Conservation (phyloP, 768 basidiomycete species). For the Collybia nuda region DNA sequence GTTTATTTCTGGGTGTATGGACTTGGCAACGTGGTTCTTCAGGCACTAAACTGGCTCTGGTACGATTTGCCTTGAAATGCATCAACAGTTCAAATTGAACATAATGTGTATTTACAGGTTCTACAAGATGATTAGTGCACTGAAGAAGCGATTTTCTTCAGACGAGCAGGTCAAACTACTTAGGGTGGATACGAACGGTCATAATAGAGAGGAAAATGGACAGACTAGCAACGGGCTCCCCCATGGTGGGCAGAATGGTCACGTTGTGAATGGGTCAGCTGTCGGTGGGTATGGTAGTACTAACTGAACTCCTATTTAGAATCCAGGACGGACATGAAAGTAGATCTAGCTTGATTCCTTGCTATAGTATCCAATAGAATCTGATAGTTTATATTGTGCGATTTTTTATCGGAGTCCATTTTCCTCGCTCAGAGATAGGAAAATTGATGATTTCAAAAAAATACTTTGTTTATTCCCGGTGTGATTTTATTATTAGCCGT, state of each 20-base stretch:
- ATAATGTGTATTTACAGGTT: conserved; percentile 51
- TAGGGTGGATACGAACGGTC: conserved; percentile 11
- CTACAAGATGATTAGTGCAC: conserved; percentile 66
- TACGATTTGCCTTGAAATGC: conserved; percentile 25
- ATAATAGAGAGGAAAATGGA: conserved; percentile 13
- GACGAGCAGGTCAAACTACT: conserved; percentile 7
- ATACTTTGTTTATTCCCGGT: too few relatives aligned
- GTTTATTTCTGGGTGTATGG: conserved; percentile 51
- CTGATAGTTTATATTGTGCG: too few relatives aligned
- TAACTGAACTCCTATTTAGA: background rate
- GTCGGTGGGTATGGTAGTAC: conserved; percentile 10
- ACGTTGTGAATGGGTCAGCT: conserved; percentile 9
- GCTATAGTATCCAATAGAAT: too few relatives aligned
- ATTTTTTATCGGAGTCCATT: too few relatives aligned
- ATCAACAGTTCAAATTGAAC: background rate
- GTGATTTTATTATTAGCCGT: too few relatives aligned
- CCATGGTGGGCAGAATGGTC: too few relatives aligned
- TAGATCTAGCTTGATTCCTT: too few relatives aligned
- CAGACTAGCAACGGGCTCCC: background rate
- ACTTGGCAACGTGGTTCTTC: conserved; percentile 61
- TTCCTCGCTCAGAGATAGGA: too few relatives aligned
- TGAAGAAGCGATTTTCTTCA: conserved; percentile 57
- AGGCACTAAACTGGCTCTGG: conserved; percentile 81
- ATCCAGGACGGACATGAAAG: too few relatives aligned
- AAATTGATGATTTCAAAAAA: too few relatives aligned